Base-by-base conservation (phyloP, 768 basidiomycete species). In the Mycena indigotica region DNA sequence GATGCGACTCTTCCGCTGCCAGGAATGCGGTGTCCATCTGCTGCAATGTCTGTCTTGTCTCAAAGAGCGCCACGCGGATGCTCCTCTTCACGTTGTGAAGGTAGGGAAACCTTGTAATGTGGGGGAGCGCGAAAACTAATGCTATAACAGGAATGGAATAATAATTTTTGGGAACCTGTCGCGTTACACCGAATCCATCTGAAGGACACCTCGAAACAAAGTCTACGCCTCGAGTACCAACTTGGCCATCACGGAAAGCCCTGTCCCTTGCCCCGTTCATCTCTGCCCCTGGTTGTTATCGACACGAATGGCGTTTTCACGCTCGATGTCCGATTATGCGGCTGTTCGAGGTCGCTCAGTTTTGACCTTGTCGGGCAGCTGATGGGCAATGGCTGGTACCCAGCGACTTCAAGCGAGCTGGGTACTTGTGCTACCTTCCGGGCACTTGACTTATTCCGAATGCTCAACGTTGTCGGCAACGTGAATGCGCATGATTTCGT, bases 401-500 rank as follows among this genome's bases (percentile, higher is more conserved):
- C 64, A 1, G 58, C 61, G 2, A 57, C 58, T 0, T 50, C 38
- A 2, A 48, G 40, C 5, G 49, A 58, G 29, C 58, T 58, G 29
- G 48, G 32, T 16, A 60, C 58, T 1, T 59, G 57, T 51, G 57
- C 58, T 0, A 65, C 61, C 1, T 53, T 60, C 24, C 25, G 25
- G 3, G 10, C 41, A 3, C 57, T 65, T n/a, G 58, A 65, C 21
- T n/a, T 55, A 12, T 65, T 53, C 21, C 61, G 53, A 1, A 12
- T 50, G 25, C 55, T 65, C 10, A 60, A 54, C 23, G 55, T 65
- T 3, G 53, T 48, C 1, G 61, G 61, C 40, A 63, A 57, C 17
- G 41, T 65, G 28, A 63, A 50, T 25, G 58, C 53, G 2, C 46
- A 59, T 10, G 52, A 63, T 29, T 65, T 60, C 44, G 55, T 62